Conservation (phyloP, 2,329 filamentous ascomycete genomes). For the Aspergillus alliaceus region DNA sequence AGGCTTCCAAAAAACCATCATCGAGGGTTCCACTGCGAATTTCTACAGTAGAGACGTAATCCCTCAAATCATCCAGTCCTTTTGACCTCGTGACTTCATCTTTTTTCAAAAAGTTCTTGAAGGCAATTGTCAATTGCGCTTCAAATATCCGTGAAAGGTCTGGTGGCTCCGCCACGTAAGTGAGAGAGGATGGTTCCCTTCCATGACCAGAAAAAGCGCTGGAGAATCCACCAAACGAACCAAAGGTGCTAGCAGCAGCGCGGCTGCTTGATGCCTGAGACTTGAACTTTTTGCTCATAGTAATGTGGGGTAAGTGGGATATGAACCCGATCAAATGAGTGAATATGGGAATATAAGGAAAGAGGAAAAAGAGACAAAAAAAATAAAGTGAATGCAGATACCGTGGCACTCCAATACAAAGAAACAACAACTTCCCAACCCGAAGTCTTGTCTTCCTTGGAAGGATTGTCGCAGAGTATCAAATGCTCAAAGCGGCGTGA, state of each 20-base stretch:
- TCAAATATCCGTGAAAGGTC: constrained; percentile 77
- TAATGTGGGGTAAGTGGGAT: constrained; percentile 34
- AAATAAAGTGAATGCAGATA: neutral
- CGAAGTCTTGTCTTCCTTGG: neutral
- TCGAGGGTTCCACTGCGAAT: constrained; percentile 63
- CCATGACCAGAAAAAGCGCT: constrained; percentile 38
- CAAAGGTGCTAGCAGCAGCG: constrained; percentile 52
- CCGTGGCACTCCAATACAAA: neutral
- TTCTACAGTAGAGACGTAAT: constrained; percentile 60
- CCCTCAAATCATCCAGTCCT: constrained; percentile 79
- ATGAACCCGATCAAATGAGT: constrained; percentile 14
- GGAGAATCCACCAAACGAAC: constrained; percentile 45
- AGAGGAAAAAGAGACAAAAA: neutral
- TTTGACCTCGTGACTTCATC: constrained; percentile 90
- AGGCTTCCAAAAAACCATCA: constrained; percentile 80
- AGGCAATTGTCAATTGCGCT: constrained; percentile 79
- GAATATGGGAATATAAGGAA: neutral
- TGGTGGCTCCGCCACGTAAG: constrained; percentile 83
- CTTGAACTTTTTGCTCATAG: constrained; percentile 64
- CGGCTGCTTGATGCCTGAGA: constrained; percentile 64
- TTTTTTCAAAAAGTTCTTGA: constrained; percentile 91
- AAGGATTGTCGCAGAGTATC: neutral
- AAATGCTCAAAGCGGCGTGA: constrained; percentile 5
- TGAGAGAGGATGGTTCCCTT: constrained; percentile 63
- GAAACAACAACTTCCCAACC: neutral